A percentile compares a stretch with the other conserved stretches of the same genome.
phyloP scores from a whole-genome alignment of 345 rosid genomes.

The Arabis alpina region DNA sequence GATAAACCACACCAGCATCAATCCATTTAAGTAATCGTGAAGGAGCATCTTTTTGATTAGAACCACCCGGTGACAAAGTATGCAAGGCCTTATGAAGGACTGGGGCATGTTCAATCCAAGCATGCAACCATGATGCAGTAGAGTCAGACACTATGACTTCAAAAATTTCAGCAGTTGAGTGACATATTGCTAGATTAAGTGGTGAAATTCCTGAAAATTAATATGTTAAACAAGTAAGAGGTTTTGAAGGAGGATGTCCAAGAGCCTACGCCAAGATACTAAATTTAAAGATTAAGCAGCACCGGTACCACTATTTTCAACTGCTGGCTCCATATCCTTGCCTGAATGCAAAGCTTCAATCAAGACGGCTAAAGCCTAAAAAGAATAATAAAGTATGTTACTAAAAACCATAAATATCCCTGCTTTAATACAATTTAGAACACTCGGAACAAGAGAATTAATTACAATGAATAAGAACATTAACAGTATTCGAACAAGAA shows the following conservation, averaged over 20 bases:
- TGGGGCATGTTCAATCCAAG: no score
- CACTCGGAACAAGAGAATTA: slow-evolving; percentile 12
- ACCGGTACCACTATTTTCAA: slow-evolving; percentile 62
- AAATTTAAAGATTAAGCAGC: slow-evolving; percentile 31
- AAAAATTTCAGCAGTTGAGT: slow-evolving; percentile 95
- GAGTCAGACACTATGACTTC: slow-evolving; percentile 91
- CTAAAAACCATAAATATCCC: slow-evolving; percentile 24
- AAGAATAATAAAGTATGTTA: slow-evolving; percentile 22
- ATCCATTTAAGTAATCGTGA: slow-evolving; percentile 90
- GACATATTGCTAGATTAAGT: slow-evolving; percentile 88
- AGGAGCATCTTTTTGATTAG: slow-evolving; percentile 94
- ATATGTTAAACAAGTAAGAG: slow-evolving; percentile 40
- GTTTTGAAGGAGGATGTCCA: slow-evolving; percentile 34
- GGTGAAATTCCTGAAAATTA: slow-evolving; percentile 81
- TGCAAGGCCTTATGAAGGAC: slow-evolving; percentile 49
- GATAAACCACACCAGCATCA: slow-evolving; percentile 92
- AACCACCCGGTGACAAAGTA: slow-evolving; percentile 85
- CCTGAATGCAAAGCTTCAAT: slow-evolving; percentile 87
- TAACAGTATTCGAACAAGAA: slow-evolving; percentile 6
- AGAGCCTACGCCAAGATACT: slow-evolving; percentile 28
- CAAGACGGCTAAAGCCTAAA: slow-evolving; percentile 71
- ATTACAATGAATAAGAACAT: slow-evolving; percentile 6
- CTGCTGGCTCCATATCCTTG: slow-evolving; percentile 72
- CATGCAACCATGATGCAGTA: slow-evolving; percentile 74
- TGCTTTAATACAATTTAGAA: neutral